Percentiles rank a stretch among this genome's conserved stretches.
Evolutionary conservation across 805 yeast species (phyloP).

Genomic region (Wickerhamiella cacticola): DNA sequence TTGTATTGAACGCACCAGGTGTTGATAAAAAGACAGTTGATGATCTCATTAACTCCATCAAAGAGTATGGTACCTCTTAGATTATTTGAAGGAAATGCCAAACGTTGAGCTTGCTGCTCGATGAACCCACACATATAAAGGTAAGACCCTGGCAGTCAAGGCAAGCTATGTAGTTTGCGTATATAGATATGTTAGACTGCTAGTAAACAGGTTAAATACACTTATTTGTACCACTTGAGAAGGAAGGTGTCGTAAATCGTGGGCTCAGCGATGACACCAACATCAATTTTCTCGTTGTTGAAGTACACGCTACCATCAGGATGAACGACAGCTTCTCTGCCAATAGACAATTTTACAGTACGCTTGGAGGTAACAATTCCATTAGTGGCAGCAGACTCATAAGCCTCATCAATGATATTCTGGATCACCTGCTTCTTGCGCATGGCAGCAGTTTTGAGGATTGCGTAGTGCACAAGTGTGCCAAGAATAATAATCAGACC

Average conservation of each 20-base stretch:
- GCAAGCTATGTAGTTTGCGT: no score
- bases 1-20: constrained; percentile 65
- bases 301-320: constrained; percentile 28
- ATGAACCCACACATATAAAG: no score
- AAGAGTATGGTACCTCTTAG: constrained; percentile 15
- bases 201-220: neutral
- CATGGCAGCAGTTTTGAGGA: constrained; percentile 41
- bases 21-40: constrained; percentile 38
- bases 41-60: constrained; percentile 33
- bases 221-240: constrained; percentile 10
- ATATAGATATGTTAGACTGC: no score
- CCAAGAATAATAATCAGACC: constrained; percentile 32
- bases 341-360: constrained; percentile 23
- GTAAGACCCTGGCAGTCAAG: no score
- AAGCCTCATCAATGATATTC: constrained; percentile 26
- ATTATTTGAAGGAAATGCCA: no score
- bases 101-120: no score
- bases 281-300: constrained; percentile 22
- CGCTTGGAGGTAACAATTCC: constrained; percentile 25
- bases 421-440: constrained; percentile 47
- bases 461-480: constrained; percentile 46
- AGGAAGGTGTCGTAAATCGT: constrained; percentile 27
- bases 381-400: constrained; percentile 24
- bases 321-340: constrained; percentile 28
- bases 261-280: constrained; percentile 26